Percentiles rank a stretch among this genome's conserved stretches.
These are phyloP conservation scores for Rosa hybrid DNA, from an alignment of 331 rosid genomes.

Conservation along the genomic window DNA sequence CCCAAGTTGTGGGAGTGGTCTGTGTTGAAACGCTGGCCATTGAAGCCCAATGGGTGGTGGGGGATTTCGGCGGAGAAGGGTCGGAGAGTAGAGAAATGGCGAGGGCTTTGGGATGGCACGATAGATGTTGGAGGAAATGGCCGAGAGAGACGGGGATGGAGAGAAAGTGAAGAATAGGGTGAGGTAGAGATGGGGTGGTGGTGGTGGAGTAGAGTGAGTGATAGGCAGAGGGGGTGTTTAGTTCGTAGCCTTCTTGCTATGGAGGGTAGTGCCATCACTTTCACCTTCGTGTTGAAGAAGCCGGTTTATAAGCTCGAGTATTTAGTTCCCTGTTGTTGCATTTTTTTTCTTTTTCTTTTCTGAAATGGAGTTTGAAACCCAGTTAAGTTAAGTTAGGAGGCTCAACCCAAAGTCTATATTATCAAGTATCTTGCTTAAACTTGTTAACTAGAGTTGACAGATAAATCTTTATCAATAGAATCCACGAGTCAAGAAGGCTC, in stretches of 20 bases:
- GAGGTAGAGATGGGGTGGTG: neutral
- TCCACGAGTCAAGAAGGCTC: too few species aligned
- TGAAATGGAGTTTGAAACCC: too few species aligned
- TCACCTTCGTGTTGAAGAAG: neutral
- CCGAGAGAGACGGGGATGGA: constrained; percentile 37
- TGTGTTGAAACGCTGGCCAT: constrained; percentile 18
- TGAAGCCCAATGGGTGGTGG: constrained; percentile 29
- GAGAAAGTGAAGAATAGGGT: constrained; percentile 6
- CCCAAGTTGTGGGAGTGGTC: constrained; percentile 24
- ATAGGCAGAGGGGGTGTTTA: constrained; percentile 23
- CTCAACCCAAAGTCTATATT: too few species aligned
- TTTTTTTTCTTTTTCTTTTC: too few species aligned
- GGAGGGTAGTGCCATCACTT: constrained; percentile 33
- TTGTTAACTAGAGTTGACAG: too few species aligned
- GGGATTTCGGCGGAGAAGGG: constrained; percentile 26
- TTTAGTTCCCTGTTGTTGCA: too few species aligned
- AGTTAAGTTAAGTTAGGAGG: too few species aligned
- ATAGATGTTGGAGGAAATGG: constrained; percentile 62
- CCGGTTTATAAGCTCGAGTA: too few species aligned
- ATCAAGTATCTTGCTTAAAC: too few species aligned
- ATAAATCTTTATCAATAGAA: too few species aligned
- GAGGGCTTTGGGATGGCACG: constrained; percentile 23
- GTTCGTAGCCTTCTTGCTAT: constrained; percentile 27
- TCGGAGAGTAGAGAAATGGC: constrained; percentile 28
- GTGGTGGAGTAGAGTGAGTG: constrained; percentile 1